Evolutionary conservation across 1,139 yeast species (phyloP).

Genomic region (Entelexis sorbosivorans): DNA sequence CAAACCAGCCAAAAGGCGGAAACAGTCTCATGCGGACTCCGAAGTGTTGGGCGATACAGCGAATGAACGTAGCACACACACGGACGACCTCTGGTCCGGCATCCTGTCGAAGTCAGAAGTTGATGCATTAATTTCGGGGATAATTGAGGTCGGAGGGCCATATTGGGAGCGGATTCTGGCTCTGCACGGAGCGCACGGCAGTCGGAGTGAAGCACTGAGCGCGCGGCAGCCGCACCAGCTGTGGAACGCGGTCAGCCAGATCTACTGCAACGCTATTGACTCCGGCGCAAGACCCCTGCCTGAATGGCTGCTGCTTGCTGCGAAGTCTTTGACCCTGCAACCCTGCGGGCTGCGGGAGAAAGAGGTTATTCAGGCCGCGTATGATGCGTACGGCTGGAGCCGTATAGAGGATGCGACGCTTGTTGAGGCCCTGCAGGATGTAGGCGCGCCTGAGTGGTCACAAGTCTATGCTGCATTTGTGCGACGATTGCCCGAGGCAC

Average conservation of each 20-base stretch:
- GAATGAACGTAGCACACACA: no score
- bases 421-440: background rate
- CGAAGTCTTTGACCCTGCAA: background rate
- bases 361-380: background rate
- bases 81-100: background rate
- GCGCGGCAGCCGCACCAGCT: background rate
- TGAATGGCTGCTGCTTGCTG: background rate
- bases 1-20: no score
- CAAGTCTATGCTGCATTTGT: background rate
- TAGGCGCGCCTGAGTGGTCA: background rate
- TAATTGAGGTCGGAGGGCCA: constrained; percentile 11
- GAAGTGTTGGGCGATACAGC: no score
- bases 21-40: no score
- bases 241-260: background rate
- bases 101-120: background rate
- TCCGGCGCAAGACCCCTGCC: background rate
- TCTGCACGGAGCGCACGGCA: constrained; percentile 3
- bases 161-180: constrained; percentile 11
- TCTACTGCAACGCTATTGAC: background rate
- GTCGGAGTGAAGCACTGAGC: background rate
- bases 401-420: background rate
- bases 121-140: background rate
- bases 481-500: background rate
- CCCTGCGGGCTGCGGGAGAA: background rate
- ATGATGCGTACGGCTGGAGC: background rate